Conservation (phyloP, 352 stramenopile genomes). For the Phytophthora fragariae region DNA sequence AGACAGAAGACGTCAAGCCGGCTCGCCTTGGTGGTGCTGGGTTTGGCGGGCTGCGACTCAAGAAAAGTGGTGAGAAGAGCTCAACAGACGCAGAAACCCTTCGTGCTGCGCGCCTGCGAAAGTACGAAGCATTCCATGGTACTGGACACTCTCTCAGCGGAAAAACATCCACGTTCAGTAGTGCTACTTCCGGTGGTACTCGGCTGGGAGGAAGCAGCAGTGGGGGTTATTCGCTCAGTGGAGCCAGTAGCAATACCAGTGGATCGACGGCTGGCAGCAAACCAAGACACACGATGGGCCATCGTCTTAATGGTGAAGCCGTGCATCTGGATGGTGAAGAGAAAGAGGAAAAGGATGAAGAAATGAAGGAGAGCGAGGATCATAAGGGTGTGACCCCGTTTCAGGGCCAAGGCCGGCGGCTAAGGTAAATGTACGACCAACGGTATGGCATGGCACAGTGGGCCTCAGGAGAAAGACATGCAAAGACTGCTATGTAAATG, state of each 20-base stretch:
- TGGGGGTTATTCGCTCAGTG: conserved; percentile 28
- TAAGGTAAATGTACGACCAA: conserved; percentile 49
- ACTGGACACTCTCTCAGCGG: conserved; percentile 80
- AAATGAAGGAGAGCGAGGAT: conserved; percentile 40
- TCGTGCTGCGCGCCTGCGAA: conserved; percentile 73
- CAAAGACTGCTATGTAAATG: neutral
- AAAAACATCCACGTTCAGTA: conserved; percentile 45
- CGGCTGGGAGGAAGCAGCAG: conserved; percentile 40
- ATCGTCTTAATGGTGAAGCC: conserved; percentile 43
- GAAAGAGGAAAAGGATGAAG: conserved; percentile 54
- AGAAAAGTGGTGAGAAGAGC: conserved; percentile 66
- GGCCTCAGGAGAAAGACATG: neutral
- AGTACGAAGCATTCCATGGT: conserved; percentile 88
- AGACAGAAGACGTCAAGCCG: conserved; percentile 51
- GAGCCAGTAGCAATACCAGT: conserved; percentile 13
- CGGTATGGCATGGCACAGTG: neutral
- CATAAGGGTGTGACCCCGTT: conserved; percentile 58
- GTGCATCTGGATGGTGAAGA: conserved; percentile 41
- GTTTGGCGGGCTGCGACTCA: conserved; percentile 71
- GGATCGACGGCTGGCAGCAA: conserved; percentile 16
- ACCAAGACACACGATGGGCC: conserved; percentile 19
- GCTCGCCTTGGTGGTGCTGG: conserved; percentile 45
- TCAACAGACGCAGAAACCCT: conserved; percentile 72
- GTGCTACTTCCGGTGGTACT: conserved; percentile 19
- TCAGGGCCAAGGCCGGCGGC: conserved; percentile 67